phyloP scores from a whole-genome alignment of 306 rosid species.

The Acacia confusa region DNA sequence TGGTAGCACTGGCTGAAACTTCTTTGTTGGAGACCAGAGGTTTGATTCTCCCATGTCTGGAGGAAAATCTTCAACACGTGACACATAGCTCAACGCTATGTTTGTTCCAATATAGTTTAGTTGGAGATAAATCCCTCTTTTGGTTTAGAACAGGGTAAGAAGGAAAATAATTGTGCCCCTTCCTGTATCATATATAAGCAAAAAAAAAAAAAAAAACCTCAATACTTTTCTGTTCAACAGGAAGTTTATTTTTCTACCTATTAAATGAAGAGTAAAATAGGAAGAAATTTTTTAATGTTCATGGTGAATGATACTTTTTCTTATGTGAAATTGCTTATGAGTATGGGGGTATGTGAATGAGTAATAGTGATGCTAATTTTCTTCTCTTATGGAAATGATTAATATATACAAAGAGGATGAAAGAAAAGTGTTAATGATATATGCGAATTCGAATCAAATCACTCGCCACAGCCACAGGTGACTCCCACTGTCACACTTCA shows the following conservation, averaged over 20 bases:
- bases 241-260: neutral
- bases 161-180: neutral
- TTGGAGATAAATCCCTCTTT: neutral
- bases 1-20: slow-evolving; percentile 75
- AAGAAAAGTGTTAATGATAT: neutral
- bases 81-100: neutral
- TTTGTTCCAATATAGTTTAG: neutral
- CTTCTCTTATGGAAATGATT: neutral
- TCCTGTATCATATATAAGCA: too few relatives aligned
- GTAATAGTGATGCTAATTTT: too few relatives aligned
- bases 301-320: too few relatives aligned
- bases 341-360: too few relatives aligned
- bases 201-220: too few relatives aligned
- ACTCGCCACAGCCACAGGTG: neutral
- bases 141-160: neutral
- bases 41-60: neutral
- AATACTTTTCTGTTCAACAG: too few relatives aligned
- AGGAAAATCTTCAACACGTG: neutral
- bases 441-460: neutral
- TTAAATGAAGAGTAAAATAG: neutral
- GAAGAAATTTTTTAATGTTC: neutral
- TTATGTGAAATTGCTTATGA: too few relatives aligned
- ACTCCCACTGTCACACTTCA: too few relatives aligned
- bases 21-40: neutral
- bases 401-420: too few relatives aligned